Percentiles rank a stretch among this genome's conserved stretches.
These are phyloP conservation scores for Mrakia blollopis DNA, from an alignment of 768 basidiomycete genomes.

Conservation along the genomic window DNA sequence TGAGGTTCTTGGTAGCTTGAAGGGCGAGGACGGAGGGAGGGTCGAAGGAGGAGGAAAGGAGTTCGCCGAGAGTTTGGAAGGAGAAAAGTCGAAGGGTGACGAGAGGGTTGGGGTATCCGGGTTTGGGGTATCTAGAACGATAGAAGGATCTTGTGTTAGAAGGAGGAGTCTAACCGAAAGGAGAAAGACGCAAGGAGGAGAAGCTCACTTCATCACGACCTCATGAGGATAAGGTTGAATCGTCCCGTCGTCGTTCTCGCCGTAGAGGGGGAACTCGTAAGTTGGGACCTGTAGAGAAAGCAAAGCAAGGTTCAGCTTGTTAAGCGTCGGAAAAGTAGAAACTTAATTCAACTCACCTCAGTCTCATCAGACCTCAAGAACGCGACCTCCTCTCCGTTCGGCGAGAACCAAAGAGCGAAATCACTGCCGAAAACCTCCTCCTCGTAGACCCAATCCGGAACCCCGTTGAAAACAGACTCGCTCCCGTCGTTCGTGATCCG, in stretches of 20 bases:
- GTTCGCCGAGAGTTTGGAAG: constrained; percentile 53
- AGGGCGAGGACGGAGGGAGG: constrained; percentile 42
- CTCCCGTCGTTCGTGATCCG: constrained; percentile 78
- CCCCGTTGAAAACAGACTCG: constrained; percentile 81
- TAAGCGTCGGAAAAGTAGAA: too few relatives aligned
- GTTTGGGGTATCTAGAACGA: constrained; percentile 44
- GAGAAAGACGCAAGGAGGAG: background rate
- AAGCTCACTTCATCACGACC: constrained; percentile 44
- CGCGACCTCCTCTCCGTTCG: constrained; percentile 63
- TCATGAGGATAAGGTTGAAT: constrained; percentile 64
- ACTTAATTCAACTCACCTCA: constrained; percentile 68
- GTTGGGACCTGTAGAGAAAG: constrained; percentile 50
- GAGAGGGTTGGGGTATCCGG: constrained; percentile 61
- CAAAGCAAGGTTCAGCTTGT: too few relatives aligned
- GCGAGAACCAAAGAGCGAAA: constrained; percentile 86
- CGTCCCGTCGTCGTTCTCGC: constrained; percentile 66
- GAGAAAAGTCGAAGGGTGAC: constrained; percentile 81
- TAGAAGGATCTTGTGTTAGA: background rate
- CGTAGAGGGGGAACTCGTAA: constrained; percentile 85
- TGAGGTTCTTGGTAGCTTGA: constrained; percentile 49
- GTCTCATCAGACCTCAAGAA: constrained; percentile 88
- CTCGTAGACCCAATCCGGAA: constrained; percentile 61
- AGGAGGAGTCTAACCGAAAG: background rate
- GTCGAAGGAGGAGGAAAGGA: background rate
- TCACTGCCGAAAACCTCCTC: constrained; percentile 76